phyloP scores from a whole-genome alignment of 257 asterid species.

The Solanum dulcamara region DNA sequence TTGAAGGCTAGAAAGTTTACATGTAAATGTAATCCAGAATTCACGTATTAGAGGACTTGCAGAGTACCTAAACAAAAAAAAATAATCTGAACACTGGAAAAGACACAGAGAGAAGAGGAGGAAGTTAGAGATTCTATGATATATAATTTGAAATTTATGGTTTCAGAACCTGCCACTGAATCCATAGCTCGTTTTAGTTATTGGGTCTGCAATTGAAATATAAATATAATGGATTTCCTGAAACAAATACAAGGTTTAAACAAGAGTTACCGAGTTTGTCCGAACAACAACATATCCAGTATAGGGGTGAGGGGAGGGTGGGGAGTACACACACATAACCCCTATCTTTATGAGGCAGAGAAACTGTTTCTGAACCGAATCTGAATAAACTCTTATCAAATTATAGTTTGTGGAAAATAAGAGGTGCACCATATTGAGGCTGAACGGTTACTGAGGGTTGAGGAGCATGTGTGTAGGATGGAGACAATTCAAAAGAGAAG shows the following conservation, averaged over 20 bases:
- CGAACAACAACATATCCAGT: neutral
- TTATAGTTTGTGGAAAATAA: conserved; percentile 12
- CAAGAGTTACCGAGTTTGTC: neutral
- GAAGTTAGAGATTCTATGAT: too few species aligned
- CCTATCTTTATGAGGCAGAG: neutral
- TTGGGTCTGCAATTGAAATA: too few species aligned
- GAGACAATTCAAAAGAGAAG: conserved; percentile 18
- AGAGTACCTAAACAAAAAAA: too few species aligned
- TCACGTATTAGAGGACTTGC: too few species aligned
- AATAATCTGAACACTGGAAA: too few species aligned
- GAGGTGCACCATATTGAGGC: conserved; percentile 23
- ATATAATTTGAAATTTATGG: too few species aligned
- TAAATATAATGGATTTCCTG: neutral
- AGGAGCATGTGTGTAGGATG: conserved; percentile 27
- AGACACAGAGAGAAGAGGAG: too few species aligned
- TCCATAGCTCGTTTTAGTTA: too few species aligned
- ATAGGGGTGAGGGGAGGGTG: neutral
- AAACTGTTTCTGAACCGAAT: neutral
- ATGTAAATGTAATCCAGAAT: too few species aligned
- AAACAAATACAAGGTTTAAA: neutral
- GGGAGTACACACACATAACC: neutral
- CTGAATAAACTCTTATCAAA: neutral
- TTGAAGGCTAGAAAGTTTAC: too few species aligned
- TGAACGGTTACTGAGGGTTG: neutral
- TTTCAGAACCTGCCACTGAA: too few species aligned